Percentiles rank a stretch among this genome's conserved stretches.
phyloP scores from a whole-genome alignment of 345 rosid species.

The Eucalyptus sp. region DNA sequence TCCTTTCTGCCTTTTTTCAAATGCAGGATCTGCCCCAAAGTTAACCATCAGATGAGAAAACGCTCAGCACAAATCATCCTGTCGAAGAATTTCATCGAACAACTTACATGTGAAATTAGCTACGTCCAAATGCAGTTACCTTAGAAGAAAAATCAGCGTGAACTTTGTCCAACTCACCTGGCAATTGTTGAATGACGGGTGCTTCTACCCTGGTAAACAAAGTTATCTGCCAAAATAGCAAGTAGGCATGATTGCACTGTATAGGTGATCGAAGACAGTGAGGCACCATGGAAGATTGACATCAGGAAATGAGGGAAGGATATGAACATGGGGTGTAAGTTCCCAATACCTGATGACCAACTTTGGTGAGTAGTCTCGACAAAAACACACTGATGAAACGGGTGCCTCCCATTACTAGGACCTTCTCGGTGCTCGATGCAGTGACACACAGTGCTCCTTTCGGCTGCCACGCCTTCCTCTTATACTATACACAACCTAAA shows the following conservation, averaged over 20 bases:
- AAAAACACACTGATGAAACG: slow-evolving; percentile 75
- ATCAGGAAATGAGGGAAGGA: background rate
- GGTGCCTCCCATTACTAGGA: slow-evolving; percentile 92
- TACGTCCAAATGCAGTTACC: slow-evolving; percentile 15
- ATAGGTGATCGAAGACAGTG: background rate
- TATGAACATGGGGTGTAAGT: background rate
- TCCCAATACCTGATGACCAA: slow-evolving; percentile 62
- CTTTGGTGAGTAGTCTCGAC: slow-evolving; percentile 81
- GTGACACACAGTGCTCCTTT: slow-evolving; percentile 55
- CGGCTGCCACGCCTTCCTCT: slow-evolving; percentile 49
- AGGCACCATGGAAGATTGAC: background rate
- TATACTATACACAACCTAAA: slow-evolving; percentile 36
- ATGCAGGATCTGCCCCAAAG: slow-evolving; percentile 46
- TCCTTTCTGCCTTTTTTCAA: slow-evolving; percentile 91
- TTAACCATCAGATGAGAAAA: background rate
- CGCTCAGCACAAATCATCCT: background rate
- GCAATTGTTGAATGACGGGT: slow-evolving; percentile 70
- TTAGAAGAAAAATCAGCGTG: slow-evolving; percentile 78
- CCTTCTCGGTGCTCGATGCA: slow-evolving; percentile 69
- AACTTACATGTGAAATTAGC: background rate
- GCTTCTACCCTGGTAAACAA: slow-evolving; percentile 90
- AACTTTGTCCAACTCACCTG: slow-evolving; percentile 80
- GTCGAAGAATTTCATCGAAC: background rate
- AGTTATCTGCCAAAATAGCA: slow-evolving; percentile 49
- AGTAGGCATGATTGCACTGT: background rate